Evolutionary conservation across 2,329 filamentous ascomycete genomes (phyloP).

Genomic region (Aureobasidium mangrovei): DNA sequence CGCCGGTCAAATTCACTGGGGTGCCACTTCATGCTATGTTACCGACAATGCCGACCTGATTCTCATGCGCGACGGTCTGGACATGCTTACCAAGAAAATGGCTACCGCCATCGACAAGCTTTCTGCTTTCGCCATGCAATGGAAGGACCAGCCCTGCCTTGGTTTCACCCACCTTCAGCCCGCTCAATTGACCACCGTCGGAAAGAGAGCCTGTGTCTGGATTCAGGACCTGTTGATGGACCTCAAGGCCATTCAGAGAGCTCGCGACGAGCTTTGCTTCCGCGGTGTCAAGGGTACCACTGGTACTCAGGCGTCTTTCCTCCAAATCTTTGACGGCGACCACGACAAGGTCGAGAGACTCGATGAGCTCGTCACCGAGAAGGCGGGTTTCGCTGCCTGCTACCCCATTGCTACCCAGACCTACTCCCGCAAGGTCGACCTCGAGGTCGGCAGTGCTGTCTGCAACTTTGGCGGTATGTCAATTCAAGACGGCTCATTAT

Average conservation of each 20-base stretch:
- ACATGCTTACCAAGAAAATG: slow-evolving; percentile 68
- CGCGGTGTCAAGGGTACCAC: slow-evolving; percentile 67
- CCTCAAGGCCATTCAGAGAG: slow-evolving; percentile 61
- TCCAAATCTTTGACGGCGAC: slow-evolving; percentile 57
- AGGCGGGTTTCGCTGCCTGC: slow-evolving; percentile 53
- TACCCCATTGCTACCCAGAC: slow-evolving; percentile 64
- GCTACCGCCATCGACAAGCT: slow-evolving; percentile 72
- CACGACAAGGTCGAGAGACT: slow-evolving; percentile 52
- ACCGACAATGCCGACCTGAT: slow-evolving; percentile 75
- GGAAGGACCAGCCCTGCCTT: slow-evolving; percentile 63
- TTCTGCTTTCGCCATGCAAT: slow-evolving; percentile 59
- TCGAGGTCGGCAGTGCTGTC: slow-evolving; percentile 72
- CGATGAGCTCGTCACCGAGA: slow-evolving; percentile 55
- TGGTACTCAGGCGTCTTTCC: slow-evolving; percentile 69
- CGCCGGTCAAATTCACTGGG: slow-evolving; percentile 74
- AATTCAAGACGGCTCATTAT: too few species aligned
- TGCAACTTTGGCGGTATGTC: slow-evolving; percentile 52
- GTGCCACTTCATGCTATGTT: slow-evolving; percentile 54
- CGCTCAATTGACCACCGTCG: slow-evolving; percentile 49
- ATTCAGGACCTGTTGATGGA: slow-evolving; percentile 69
- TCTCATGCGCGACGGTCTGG: slow-evolving; percentile 63
- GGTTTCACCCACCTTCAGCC: slow-evolving; percentile 68
- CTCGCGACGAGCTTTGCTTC: slow-evolving; percentile 61
- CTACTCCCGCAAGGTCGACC: slow-evolving; percentile 74
- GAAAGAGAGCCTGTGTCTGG: slow-evolving; percentile 63